Evolutionary conservation across 2,329 filamentous ascomycete species (phyloP).

Genomic region (Exophiala lecanii-corni): DNA sequence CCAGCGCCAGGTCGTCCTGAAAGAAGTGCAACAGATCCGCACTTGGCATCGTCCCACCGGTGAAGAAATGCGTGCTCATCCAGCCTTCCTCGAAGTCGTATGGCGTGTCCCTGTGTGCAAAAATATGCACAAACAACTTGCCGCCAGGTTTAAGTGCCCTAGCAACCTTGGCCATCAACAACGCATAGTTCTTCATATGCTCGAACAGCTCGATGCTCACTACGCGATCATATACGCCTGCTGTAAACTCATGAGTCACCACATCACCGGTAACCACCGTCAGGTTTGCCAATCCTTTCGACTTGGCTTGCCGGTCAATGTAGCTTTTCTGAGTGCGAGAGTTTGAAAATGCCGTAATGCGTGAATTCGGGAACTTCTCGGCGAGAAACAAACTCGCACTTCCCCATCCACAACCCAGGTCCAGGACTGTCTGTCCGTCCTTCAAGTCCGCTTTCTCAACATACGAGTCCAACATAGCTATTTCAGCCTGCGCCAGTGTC

Average conservation of each 20-base stretch:
- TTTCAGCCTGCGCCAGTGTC: constrained; percentile 62
- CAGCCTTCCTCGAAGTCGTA: constrained; percentile 69
- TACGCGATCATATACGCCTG: constrained; percentile 57
- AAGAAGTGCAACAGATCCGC: constrained; percentile 64
- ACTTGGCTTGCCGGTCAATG: constrained; percentile 56
- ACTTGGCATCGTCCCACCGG: constrained; percentile 66
- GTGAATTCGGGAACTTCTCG: constrained; percentile 57
- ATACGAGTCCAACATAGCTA: constrained; percentile 61
- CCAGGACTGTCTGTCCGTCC: constrained; percentile 59
- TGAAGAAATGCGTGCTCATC: constrained; percentile 72
- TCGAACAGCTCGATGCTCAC: constrained; percentile 69
- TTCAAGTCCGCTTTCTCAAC: constrained; percentile 55
- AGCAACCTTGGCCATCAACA: constrained; percentile 60
- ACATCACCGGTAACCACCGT: constrained; percentile 63
- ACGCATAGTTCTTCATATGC: constrained; percentile 72
- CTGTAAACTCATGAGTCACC: constrained; percentile 60
- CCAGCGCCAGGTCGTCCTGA: constrained; percentile 56
- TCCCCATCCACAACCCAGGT: constrained; percentile 50
- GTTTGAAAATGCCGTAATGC: constrained; percentile 65
- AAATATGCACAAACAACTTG: constrained; percentile 67
- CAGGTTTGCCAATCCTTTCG: constrained; percentile 57
- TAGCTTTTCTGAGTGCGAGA: constrained; percentile 64
- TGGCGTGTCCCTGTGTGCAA: constrained; percentile 59
- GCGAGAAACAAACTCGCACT: constrained; percentile 50
- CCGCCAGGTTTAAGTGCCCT: constrained; percentile 59